Conservation (phyloP, 192 early-diverging fungal genomes). For the Martensiomyces pterosporus region DNA sequence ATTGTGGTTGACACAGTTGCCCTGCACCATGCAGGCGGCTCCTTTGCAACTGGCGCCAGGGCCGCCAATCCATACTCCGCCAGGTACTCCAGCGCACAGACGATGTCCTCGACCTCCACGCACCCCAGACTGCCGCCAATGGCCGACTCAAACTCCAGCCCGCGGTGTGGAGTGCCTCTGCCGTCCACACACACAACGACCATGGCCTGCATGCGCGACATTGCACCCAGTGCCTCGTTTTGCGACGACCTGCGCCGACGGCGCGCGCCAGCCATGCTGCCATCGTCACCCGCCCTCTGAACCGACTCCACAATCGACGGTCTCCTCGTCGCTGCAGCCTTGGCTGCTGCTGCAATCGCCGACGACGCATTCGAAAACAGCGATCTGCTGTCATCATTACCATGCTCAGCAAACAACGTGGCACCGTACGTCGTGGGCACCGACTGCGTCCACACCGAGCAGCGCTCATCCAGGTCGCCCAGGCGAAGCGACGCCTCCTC, state of each 20-base stretch:
- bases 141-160: constrained; percentile 56
- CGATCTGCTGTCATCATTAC: too few relatives aligned
- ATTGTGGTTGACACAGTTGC: neutral
- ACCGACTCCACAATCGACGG: constrained; percentile 44
- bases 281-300: too few relatives aligned
- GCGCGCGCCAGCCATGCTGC: too few relatives aligned
- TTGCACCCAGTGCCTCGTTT: neutral
- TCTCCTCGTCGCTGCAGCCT: too few relatives aligned
- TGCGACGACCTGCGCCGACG: too few relatives aligned
- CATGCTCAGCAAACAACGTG: too few relatives aligned
- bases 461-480: too few relatives aligned
- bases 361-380: too few relatives aligned
- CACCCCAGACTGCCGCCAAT: constrained; percentile 43
- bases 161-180: constrained; percentile 63
- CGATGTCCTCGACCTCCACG: constrained; percentile 57
- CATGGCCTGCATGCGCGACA: constrained; percentile 15
- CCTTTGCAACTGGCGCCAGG: neutral
- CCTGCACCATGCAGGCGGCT: constrained; percentile 7
- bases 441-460: too few relatives aligned
- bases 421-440: too few relatives aligned
- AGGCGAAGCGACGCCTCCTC: too few relatives aligned
- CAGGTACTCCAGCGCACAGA: constrained; percentile 14
- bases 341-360: too few relatives aligned
- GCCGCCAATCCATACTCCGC: constrained; percentile 2
- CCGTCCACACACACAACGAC: constrained; percentile 64